Base-by-base conservation (phyloP, 202 grass and related monocot genomes). In the Zizania palustris region DNA sequence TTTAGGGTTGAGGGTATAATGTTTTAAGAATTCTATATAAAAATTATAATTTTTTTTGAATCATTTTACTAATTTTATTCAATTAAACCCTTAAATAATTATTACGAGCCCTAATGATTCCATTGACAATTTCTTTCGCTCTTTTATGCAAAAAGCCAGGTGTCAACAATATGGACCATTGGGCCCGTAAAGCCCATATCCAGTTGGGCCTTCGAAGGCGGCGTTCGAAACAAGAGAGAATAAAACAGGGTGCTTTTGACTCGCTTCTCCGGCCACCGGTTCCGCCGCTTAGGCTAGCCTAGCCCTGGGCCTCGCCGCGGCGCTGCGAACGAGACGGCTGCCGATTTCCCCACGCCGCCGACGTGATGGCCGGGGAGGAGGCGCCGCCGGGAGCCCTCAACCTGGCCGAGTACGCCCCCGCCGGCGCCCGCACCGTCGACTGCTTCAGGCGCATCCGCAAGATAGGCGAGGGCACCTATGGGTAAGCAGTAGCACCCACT, bases 401-500 rank as follows among this genome's bases (percentile, higher is more conserved):
- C 66, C 51, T 88, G 10, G 3, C 49, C 3, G 72, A 67, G 66
- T 89, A 85, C 72, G 60, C 86, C 42, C 67, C 82, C 33, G 53
- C 82, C 66, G 77, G 86, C 9, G 81, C 86, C 22, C 82, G 86
- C 71, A 81, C 72, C 43, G 77, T 89, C 60, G 76, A 89, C 65
- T 89, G 81, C 86, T 89, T 81, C 77, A 85, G 61, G 82, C 82
- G 86, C 66, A 84, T 85, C 86, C 77, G 86, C 76, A 85, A 85
- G 82, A 89, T 89, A 62, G 86, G 86, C 22, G 86, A 89, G 86
- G 86, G 82, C 77, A 89, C 82, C 51, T 89, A 89, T 53, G 86
- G 86, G 82, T 89, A 80, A 72, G 77, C 80, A 20, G 44, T 28
- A 85, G 43, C 48, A 0, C 12, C 33, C 5, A 7, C 3, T 8